Evolutionary conservation across 495 filamentous ascomycete genomes (phyloP).

Genomic region (Penicillium lividum): DNA sequence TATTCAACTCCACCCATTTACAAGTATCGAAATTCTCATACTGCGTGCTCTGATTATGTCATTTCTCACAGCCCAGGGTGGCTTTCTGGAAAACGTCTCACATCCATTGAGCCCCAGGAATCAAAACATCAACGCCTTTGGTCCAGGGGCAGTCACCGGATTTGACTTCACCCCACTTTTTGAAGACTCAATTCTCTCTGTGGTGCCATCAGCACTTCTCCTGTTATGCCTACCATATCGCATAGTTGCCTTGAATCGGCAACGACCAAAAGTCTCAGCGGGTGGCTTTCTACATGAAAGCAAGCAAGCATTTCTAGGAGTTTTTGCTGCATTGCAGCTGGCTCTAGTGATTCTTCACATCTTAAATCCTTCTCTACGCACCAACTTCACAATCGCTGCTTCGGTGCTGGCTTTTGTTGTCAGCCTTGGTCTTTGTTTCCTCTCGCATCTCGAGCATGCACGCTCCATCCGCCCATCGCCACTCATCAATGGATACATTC

Average conservation of each 20-base stretch:
- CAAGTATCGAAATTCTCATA: too few relatives aligned
- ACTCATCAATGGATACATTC: constrained; percentile 7
- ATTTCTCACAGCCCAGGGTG: too few relatives aligned
- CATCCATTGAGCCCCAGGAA: too few relatives aligned
- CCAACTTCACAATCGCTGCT: constrained; percentile 1
- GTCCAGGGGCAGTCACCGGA: not conserved
- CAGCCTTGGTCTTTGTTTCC: constrained; percentile 5
- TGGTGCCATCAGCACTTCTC: constrained; percentile 4
- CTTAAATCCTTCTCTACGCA: not conserved
- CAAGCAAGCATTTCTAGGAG: not conserved
- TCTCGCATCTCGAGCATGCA: constrained; percentile 6
- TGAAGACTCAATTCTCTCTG: constrained; percentile 3
- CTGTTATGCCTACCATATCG: constrained; percentile 4
- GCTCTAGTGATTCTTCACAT: constrained; percentile 1
- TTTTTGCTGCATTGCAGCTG: not conserved
- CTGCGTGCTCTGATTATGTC: too few relatives aligned
- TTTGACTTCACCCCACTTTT: constrained; percentile 12
- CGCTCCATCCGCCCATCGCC: constrained; percentile 6
- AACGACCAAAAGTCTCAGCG: not conserved
- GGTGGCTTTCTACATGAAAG: constrained; percentile 4
- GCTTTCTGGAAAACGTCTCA: too few relatives aligned
- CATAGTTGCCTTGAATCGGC: not conserved
- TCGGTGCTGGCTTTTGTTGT: constrained; percentile 3
- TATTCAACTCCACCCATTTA: too few relatives aligned
- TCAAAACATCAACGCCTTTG: too few relatives aligned